phyloP scores from a whole-genome alignment of 768 basidiomycete species.

The Panellus pusillus region DNA sequence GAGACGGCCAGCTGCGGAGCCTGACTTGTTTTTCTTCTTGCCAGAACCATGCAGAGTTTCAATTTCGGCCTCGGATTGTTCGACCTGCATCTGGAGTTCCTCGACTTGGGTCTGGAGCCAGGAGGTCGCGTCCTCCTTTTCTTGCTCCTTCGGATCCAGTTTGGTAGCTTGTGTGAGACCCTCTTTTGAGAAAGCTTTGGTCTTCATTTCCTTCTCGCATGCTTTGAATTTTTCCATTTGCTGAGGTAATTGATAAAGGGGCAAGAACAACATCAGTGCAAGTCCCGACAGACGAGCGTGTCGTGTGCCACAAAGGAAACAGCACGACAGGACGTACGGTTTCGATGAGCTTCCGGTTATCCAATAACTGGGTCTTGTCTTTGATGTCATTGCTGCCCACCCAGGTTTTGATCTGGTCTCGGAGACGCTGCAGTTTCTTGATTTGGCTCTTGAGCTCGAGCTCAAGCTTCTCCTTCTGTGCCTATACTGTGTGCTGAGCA shows the following conservation, averaged over 20 bases:
- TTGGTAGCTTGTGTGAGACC: constrained; percentile 92
- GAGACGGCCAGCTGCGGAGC: constrained; percentile 65
- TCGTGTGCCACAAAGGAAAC: constrained; percentile 9
- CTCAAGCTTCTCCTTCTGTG: constrained; percentile 98
- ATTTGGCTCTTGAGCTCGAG: constrained; percentile 96
- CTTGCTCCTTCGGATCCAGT: constrained; percentile 96
- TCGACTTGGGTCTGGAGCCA: constrained; percentile 92
- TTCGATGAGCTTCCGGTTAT: constrained; percentile 95
- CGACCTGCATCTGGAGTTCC: constrained; percentile 89
- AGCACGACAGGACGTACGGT: constrained; percentile 61
- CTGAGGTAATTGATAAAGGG: constrained; percentile 42
- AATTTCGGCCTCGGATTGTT: constrained; percentile 92
- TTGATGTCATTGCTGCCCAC: constrained; percentile 97
- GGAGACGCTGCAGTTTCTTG: constrained; percentile 84
- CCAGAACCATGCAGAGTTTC: constrained; percentile 78
- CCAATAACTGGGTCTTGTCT: constrained; percentile 90
- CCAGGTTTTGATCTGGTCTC: constrained; percentile 95
- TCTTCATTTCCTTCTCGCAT: constrained; percentile 99
- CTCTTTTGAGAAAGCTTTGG: constrained; percentile 99
- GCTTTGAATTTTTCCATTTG: constrained; percentile 99
- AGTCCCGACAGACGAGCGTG: background rate
- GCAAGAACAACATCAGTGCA: constrained; percentile 5
- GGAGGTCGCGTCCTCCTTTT: constrained; percentile 84
- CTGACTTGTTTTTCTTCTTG: constrained; percentile 83
- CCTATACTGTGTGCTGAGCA: constrained; percentile 33